Conservation (phyloP, 148 eudicot genomes). For the Agrostemma githago region DNA sequence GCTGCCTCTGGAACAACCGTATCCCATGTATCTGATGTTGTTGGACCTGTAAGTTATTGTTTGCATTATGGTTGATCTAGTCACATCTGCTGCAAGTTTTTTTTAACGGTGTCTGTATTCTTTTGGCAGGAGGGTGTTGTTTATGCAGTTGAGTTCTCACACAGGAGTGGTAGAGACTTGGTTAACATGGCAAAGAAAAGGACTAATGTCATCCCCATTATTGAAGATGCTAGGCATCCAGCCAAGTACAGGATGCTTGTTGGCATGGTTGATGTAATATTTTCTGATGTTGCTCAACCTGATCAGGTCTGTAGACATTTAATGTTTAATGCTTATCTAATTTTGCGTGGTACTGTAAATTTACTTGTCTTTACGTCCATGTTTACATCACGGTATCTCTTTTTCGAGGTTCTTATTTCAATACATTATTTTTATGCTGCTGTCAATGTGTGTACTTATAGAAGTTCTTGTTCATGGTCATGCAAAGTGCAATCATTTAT, state of each 20-base stretch:
- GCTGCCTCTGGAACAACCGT: constrained; percentile 98
- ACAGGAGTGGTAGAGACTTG: constrained; percentile 95
- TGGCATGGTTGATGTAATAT: constrained; percentile 95
- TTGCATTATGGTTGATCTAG: too few species aligned
- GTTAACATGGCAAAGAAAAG: constrained; percentile 97
- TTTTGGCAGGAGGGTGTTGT: constrained; percentile 69
- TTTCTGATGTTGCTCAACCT: constrained; percentile 99
- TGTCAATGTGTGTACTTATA: too few species aligned
- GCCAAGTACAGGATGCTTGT: constrained; percentile 91
- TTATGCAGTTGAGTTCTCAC: constrained; percentile 91
- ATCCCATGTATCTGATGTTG: constrained; percentile 86
- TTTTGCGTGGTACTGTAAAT: not conserved
- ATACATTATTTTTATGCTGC: too few species aligned
- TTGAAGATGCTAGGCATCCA: constrained; percentile 99
- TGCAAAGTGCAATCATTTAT: too few species aligned
- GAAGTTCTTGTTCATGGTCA: too few species aligned
- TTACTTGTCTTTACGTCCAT: not conserved
- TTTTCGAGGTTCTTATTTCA: too few species aligned
- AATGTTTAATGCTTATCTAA: not conserved
- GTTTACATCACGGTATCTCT: too few species aligned
- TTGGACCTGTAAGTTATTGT: constrained; percentile 71
- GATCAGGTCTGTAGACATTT: constrained; percentile 63
- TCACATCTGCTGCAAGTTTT: not conserved
- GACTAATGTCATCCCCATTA: constrained; percentile 93
- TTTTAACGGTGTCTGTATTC: not conserved